A percentile compares a stretch with the other conserved stretches of the same genome.
These are phyloP conservation scores for Strobilomyces confusus DNA, from an alignment of 768 basidiomycete species.

Conservation along the genomic window DNA sequence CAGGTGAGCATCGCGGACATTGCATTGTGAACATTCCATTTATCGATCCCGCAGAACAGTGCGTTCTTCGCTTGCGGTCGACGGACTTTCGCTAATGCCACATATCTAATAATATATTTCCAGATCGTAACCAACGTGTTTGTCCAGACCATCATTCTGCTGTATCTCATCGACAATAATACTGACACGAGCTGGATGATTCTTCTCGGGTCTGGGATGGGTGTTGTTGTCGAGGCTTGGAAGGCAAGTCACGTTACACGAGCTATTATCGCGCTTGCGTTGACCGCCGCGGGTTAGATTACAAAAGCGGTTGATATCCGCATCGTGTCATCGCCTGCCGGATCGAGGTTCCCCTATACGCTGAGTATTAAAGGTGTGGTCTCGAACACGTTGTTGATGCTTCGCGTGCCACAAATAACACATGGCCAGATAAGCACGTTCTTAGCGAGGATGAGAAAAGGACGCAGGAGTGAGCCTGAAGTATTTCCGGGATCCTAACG, in stretches of 20 bases:
- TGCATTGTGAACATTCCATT: slow-evolving; percentile 9
- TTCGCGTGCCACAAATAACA: slow-evolving; percentile 8
- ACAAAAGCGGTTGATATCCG: slow-evolving; percentile 89
- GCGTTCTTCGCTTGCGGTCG: slow-evolving; percentile 23
- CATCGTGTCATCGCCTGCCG: slow-evolving; percentile 55
- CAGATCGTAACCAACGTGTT: slow-evolving; percentile 90
- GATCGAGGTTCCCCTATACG: slow-evolving; percentile 71
- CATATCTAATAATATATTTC: slow-evolving; percentile 8
- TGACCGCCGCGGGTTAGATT: slow-evolving; percentile 45
- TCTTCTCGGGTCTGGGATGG: slow-evolving; percentile 79
- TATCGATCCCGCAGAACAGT: slow-evolving; percentile 46
- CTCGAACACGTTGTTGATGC: slow-evolving; percentile 14
- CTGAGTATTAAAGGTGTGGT: slow-evolving; percentile 73
- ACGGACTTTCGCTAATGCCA: slow-evolving; percentile 12
- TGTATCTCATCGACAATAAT: slow-evolving; percentile 94
- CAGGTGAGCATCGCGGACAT: slow-evolving; percentile 46
- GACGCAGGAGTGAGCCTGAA: slow-evolving; percentile 75
- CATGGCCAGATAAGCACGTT: slow-evolving; percentile 77
- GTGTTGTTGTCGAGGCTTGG: slow-evolving; percentile 88
- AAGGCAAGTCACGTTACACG: slow-evolving; percentile 50
- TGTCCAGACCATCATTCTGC: slow-evolving; percentile 82
- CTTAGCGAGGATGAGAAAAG: slow-evolving; percentile 96
- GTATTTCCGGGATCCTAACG: slow-evolving; percentile 20
- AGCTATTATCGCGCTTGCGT: slow-evolving; percentile 10
- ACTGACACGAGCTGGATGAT: slow-evolving; percentile 99